Conservation (phyloP, 2,329 filamentous ascomycete species). For the Tolypocladium inflatum region DNA sequence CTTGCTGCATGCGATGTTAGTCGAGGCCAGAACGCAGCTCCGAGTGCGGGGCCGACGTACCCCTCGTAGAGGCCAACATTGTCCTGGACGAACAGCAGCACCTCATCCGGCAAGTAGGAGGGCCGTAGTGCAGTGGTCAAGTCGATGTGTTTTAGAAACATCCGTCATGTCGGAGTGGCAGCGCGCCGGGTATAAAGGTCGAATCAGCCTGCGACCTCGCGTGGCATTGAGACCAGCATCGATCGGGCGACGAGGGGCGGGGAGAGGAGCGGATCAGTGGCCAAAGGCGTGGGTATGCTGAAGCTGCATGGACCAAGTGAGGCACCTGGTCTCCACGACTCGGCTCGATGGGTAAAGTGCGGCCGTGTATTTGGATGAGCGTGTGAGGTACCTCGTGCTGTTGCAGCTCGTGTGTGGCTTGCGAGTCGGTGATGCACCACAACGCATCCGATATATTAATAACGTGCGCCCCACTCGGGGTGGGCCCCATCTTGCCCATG, state of each 20-base stretch:
- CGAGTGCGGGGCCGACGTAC: constrained; percentile 40
- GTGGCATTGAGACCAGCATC: not conserved
- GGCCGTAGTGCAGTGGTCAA: constrained; percentile 94
- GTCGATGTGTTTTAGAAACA: constrained; percentile 95
- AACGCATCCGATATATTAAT: not conserved
- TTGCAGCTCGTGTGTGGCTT: not conserved
- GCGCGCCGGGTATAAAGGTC: constrained; percentile 3
- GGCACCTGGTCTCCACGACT: not conserved
- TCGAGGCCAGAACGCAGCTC: not conserved
- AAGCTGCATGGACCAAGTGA: not conserved
- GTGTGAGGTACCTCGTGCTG: not conserved
- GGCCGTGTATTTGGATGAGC: not conserved
- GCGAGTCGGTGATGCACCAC: not conserved
- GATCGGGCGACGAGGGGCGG: not conserved
- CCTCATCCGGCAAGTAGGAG: constrained; percentile 85
- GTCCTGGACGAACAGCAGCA: constrained; percentile 92
- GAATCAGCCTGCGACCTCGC: not conserved
- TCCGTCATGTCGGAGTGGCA: constrained; percentile 52
- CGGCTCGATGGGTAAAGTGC: not conserved
- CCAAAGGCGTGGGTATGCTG: not conserved
- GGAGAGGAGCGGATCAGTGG: not conserved
- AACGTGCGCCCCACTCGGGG: not conserved
- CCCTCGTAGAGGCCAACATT: constrained; percentile 96
- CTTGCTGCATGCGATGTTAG: constrained; percentile 53
- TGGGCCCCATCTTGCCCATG: not conserved